A percentile compares a stretch with the other conserved stretches of the same genome.
Conservation (phyloP, 495 filamentous ascomycete species). For the Peziza echinospora region DNA sequence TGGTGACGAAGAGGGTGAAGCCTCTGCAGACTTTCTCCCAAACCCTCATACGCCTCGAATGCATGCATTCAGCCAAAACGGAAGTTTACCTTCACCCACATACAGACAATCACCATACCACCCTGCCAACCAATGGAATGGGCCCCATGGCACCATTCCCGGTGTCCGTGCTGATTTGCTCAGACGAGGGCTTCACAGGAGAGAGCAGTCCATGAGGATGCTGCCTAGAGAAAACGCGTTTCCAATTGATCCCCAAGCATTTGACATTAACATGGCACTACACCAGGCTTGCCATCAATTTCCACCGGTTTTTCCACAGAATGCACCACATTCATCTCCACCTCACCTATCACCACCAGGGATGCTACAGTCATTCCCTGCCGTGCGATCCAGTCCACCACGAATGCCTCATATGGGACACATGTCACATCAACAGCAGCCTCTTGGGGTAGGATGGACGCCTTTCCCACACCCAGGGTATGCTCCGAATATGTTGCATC, state of each 20-base stretch:
- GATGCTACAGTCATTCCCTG: neutral
- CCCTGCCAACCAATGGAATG: neutral
- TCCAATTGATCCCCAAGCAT: neutral
- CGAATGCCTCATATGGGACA: neutral
- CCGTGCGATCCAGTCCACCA: neutral
- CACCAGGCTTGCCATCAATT: too few species aligned
- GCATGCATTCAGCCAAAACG: neutral
- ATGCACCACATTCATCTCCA: neutral
- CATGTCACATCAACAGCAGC: neutral
- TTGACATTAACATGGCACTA: too few species aligned
- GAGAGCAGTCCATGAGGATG: neutral
- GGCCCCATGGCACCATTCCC: neutral
- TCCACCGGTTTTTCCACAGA: too few species aligned
- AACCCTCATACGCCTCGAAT: neutral
- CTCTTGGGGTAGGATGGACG: neutral
- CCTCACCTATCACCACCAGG: neutral
- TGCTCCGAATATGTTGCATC: too few species aligned
- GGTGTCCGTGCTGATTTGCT: neutral
- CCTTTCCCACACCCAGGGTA: neutral
- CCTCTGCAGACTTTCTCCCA: neutral
- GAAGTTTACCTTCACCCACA: neutral
- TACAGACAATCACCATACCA: neutral
- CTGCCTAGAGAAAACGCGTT: neutral
- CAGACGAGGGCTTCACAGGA: neutral
- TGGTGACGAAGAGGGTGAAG: neutral